Evolutionary conservation across 148 eudicot species (phyloP).

Genomic region (Arbutus unedo): DNA sequence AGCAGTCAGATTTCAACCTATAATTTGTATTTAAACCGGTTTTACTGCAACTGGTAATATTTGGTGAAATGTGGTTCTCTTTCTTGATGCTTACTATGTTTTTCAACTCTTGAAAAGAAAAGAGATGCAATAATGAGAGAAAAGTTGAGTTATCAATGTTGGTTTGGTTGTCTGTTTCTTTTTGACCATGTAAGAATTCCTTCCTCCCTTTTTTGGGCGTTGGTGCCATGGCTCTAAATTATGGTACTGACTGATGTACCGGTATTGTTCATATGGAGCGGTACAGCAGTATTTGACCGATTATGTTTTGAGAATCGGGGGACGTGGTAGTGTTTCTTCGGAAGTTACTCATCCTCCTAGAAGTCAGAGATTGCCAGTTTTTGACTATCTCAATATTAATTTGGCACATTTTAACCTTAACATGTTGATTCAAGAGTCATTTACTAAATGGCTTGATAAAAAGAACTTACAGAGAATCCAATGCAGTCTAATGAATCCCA

Average conservation of each 20-base stretch:
- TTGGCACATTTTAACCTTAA: not conserved
- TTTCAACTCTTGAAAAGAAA: not conserved
- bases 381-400: not conserved
- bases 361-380: not conserved
- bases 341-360: not conserved
- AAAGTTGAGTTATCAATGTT: not conserved
- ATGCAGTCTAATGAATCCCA: not conserved
- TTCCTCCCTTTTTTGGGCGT: not conserved
- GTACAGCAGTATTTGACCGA: not conserved
- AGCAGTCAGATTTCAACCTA: not conserved
- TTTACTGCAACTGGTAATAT: not conserved
- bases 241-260: not conserved
- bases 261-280: not conserved
- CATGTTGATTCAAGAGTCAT: not conserved
- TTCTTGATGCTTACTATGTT: no score
- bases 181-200: not conserved
- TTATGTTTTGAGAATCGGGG: not conserved
- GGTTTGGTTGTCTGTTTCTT: not conserved
- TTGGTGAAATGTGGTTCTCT: not conserved
- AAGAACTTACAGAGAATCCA: not conserved
- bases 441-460: not conserved
- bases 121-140: not conserved
- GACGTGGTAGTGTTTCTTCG: not conserved
- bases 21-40: not conserved
- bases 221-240: not conserved